Evolutionary conservation across 306 rosid species (phyloP), one percentile per base, ranked within the genome.

Genomic region (Cicer chorassanicum): DNA sequence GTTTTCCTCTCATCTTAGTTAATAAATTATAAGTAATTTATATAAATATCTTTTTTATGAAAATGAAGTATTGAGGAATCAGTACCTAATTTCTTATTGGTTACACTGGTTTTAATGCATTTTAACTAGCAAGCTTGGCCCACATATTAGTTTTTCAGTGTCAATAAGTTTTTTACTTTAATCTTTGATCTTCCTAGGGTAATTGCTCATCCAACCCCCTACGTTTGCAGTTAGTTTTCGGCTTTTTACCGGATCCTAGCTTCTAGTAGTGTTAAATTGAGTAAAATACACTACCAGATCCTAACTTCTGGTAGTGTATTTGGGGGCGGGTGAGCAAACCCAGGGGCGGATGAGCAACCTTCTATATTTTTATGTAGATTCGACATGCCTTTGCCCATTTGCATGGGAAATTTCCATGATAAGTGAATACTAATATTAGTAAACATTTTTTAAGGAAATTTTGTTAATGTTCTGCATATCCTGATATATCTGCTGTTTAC

Each of bases 401-500:
- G 53, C 49, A n/a, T 57, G 78, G 54, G 65, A 71, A 54, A 71
- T 29, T 54, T 59, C 45, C 59, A 68, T 76, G 64, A 75, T 59
- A 10, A 57, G 36, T 48, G 21, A 63, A 49, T 44, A 60, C 38
- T 69, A 51, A 68, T 36, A 38, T 70, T 50, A 59, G 10, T 59
- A 3, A 59, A 57, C 6, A 5, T 9, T 5, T 42, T 18, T 14
- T 18, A 61, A 54, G 69, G 59, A 44, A 36, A 15, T 39, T 53
- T 49, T 38, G 59, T 36, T 44, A 62, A 10, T 60, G 19, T 62
- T 77, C 34, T 67, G 9, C 48, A 43, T 78, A 14, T 46, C 63
- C 41, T 61, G 66, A 70, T 68, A 61, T 72, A 67, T 51, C 40
- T 21, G 18, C 11, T 13, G 16, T 51, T 48, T 63, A 45, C 59